Evolutionary conservation across 768 basidiomycete species (phyloP).

Genomic region (Leccinum olivaceopallidum): DNA sequence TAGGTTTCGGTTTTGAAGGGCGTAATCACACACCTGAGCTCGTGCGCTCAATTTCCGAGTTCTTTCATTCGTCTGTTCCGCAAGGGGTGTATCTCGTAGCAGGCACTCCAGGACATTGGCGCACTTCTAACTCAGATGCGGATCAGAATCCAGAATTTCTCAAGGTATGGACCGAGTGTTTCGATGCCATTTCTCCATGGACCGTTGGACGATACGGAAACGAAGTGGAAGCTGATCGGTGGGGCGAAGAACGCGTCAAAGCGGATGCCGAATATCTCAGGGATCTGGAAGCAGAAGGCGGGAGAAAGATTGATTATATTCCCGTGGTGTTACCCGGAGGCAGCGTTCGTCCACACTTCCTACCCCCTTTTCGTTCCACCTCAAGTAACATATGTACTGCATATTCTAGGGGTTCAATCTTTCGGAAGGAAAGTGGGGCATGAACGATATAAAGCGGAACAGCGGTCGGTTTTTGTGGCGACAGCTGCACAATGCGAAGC

Average conservation of each 20-base stretch:
- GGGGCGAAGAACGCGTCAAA: slow-evolving; percentile 61
- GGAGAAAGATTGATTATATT: slow-evolving; percentile 72
- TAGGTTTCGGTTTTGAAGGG: slow-evolving; percentile 70
- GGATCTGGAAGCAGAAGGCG: slow-evolving; percentile 43
- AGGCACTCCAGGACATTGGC: slow-evolving; percentile 74
- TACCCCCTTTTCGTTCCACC: background rate
- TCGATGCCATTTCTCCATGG: slow-evolving; percentile 84
- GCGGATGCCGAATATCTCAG: slow-evolving; percentile 63
- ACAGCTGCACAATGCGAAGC: slow-evolving; percentile 69
- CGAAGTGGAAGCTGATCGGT: slow-evolving; percentile 61
- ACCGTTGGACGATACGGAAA: slow-evolving; percentile 70
- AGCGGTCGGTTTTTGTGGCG: slow-evolving; percentile 81
- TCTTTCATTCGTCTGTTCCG: slow-evolving; percentile 62
- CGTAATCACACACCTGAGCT: slow-evolving; percentile 61
- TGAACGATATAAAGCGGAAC: slow-evolving; percentile 69
- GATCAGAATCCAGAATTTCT: slow-evolving; percentile 67
- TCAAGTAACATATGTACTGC: slow-evolving; percentile 2
- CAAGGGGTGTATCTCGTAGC: slow-evolving; percentile 76
- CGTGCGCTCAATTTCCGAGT: slow-evolving; percentile 52
- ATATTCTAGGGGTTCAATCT: slow-evolving; percentile 62
- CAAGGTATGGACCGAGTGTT: slow-evolving; percentile 71
- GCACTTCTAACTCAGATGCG: slow-evolving; percentile 67
- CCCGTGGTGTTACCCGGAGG: slow-evolving; percentile 82
- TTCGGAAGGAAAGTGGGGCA: slow-evolving; percentile 67
- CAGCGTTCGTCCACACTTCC: slow-evolving; percentile 53